Conservation (phyloP, 768 basidiomycete species). For the Coprinopsis sp. region DNA sequence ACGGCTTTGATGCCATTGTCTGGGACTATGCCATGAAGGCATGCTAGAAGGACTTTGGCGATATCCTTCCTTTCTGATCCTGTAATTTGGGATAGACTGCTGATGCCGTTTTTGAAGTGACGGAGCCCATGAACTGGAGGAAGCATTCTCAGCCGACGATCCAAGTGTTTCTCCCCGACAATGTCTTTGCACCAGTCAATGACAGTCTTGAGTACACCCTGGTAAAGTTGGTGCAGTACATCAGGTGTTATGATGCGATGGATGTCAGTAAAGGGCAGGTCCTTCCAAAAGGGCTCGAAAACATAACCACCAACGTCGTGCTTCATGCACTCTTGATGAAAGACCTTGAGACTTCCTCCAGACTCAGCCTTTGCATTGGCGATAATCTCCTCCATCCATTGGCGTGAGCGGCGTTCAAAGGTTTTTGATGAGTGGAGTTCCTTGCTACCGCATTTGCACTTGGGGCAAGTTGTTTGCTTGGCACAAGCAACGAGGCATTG, state of each 20-base stretch:
- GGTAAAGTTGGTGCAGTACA: slow-evolving; percentile 30
- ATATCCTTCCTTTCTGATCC: slow-evolving; percentile 38
- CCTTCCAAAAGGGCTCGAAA: slow-evolving; percentile 21
- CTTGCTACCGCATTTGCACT: slow-evolving; percentile 17
- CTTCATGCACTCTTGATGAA: slow-evolving; percentile 13
- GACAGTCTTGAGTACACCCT: slow-evolving; percentile 29
- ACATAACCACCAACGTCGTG: slow-evolving; percentile 15
- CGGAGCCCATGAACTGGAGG: slow-evolving; percentile 19
- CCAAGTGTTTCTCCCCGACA: not conserved
- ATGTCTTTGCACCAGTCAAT: slow-evolving; percentile 8
- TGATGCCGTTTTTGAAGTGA: slow-evolving; percentile 41
- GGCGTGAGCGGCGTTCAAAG: slow-evolving; percentile 12
- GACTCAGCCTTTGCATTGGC: not conserved
- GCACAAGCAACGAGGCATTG: slow-evolving; percentile 28
- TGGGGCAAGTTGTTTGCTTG: slow-evolving; percentile 24
- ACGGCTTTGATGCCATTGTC: slow-evolving; percentile 17
- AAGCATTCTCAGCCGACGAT: not conserved
- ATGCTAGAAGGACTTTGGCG: slow-evolving; percentile 28
- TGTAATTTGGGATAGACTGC: slow-evolving; percentile 35
- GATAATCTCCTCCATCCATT: not conserved
- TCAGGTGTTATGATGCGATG: slow-evolving; percentile 25
- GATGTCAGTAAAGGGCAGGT: slow-evolving; percentile 24
- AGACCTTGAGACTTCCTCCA: not conserved
- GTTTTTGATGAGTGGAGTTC: no score
- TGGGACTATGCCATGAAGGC: slow-evolving; percentile 23